Evolutionary conservation across 495 filamentous ascomycete species (phyloP), one percentile per base, ranked within the genome.

Genomic region (Podospora australis): DNA sequence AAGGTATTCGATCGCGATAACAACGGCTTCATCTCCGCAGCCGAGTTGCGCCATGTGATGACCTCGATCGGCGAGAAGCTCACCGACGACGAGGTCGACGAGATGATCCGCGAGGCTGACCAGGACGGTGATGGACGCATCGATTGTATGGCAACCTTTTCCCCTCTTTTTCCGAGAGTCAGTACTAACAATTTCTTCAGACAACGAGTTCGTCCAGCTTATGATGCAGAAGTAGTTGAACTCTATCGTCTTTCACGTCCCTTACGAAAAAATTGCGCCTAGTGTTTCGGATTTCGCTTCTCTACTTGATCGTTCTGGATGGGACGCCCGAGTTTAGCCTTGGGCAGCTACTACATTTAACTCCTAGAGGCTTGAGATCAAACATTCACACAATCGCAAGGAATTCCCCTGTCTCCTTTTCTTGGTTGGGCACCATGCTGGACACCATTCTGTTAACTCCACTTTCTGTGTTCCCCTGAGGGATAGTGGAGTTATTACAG

Each of bases 161-260:
- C 3, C 4, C 32, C 23, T 46, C 19, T 14, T 13, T 4, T 25
- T 11, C 7, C n/a, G 5, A 2, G 28, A 20, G 9, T 2, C 17
- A 8, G 9, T 24, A 46, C 74, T 79, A 58, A 80, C 60, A 7
- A 1, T 13, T 14, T 19, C 6, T 16, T 26, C 65, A 98, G 92
- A 98, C 75, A 97, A 98, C 78, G 92, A 98, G 75, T 98, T 98
- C 68, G 92, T 98, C 59, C 92, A 98, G 77, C 84, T 98, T 65
- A 98, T 98, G 92, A 96, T 98, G 91, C 92, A 98, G 82, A 98
- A 98, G 78, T 97, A 87, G 78, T 35, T 40, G 22, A 25, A 29
- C 26, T 11, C 40, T 21, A 23, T 39, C 46, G 28, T 29, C 30
- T 22, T 35, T 43, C 25, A 26, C 40, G 40, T 44, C 43, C 24